Evolutionary conservation across 495 filamentous ascomycete genomes (phyloP).

Genomic region (Articulospora tetracladia): DNA sequence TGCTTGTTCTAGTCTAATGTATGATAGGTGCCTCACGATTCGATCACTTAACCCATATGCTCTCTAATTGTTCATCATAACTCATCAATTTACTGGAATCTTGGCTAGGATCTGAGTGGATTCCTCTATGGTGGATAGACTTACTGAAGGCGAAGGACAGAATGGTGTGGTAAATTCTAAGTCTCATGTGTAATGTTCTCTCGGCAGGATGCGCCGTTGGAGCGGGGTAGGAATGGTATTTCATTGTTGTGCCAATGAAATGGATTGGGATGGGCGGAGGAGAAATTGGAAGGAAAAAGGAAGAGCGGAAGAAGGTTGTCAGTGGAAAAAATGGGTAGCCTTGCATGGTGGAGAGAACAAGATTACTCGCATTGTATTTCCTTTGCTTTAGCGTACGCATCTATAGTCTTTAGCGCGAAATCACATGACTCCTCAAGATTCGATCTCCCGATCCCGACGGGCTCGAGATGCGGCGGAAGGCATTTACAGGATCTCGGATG

Average conservation of each 20-base stretch:
- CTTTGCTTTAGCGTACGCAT: slow-evolving; percentile 29
- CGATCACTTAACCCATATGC: slow-evolving; percentile 96
- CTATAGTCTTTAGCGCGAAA: slow-evolving; percentile 24
- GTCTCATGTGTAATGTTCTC: too few relatives aligned
- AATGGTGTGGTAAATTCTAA: too few relatives aligned
- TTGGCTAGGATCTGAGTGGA: not conserved
- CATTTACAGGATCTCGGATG: too few relatives aligned
- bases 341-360: slow-evolving; percentile 11
- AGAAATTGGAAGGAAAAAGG: slow-evolving; percentile 7
- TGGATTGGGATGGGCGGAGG: not conserved
- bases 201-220: too few relatives aligned
- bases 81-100: not conserved
- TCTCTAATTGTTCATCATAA: slow-evolving; percentile 46
- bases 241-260: slow-evolving; percentile 12
- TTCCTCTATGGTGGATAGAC: too few relatives aligned
- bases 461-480: too few relatives aligned
- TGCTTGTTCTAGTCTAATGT: slow-evolving; percentile 12
- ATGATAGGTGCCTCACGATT: slow-evolving; percentile 84
- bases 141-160: too few relatives aligned
- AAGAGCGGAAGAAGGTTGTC: not conserved
- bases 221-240: not conserved
- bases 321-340: slow-evolving; percentile 11
- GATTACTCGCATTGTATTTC: slow-evolving; percentile 24
- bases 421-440: slow-evolving; percentile 16
- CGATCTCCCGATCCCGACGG: slow-evolving; percentile 7